These are phyloP conservation scores for Senecio squalidus DNA, from an alignment of 140 eudicot genomes.

Conservation along the genomic window DNA sequence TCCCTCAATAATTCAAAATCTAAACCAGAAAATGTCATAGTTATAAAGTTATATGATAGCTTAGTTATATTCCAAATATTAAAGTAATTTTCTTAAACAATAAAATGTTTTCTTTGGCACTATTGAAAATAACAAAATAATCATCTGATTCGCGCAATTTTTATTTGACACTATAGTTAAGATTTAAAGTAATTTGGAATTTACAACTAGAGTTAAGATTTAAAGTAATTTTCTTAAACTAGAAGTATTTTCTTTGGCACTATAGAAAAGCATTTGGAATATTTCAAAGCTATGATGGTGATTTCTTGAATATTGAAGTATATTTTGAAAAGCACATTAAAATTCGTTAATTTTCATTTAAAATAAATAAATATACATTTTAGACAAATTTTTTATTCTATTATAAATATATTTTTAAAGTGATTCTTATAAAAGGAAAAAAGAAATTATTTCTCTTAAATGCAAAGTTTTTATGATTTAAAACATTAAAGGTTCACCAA, in stretches of 20 bases:
- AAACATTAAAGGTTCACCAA: background rate
- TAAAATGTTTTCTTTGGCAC: background rate
- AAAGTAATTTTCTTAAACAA: too few species aligned
- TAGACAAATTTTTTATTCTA: background rate
- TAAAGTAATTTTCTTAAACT: background rate
- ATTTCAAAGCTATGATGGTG: background rate
- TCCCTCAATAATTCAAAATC: background rate
- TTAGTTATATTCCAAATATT: too few species aligned
- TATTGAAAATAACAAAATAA: too few species aligned
- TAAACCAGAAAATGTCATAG: too few species aligned
- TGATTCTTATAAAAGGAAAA: background rate
- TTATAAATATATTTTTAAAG: background rate
- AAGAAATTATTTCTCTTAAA: background rate
- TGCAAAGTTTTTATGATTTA: background rate
- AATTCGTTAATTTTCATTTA: background rate
- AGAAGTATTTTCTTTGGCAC: constrained; percentile 1
- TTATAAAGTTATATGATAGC: too few species aligned
- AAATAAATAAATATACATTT: background rate
- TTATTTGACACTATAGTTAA: too few species aligned
- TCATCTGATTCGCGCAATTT: too few species aligned
- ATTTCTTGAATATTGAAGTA: background rate
- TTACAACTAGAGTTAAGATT: too few species aligned
- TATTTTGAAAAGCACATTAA: background rate
- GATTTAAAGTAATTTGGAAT: too few species aligned
- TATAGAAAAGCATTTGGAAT: background rate